Conservation (phyloP, 2,329 filamentous ascomycete species). For the Polychaeton citri region DNA sequence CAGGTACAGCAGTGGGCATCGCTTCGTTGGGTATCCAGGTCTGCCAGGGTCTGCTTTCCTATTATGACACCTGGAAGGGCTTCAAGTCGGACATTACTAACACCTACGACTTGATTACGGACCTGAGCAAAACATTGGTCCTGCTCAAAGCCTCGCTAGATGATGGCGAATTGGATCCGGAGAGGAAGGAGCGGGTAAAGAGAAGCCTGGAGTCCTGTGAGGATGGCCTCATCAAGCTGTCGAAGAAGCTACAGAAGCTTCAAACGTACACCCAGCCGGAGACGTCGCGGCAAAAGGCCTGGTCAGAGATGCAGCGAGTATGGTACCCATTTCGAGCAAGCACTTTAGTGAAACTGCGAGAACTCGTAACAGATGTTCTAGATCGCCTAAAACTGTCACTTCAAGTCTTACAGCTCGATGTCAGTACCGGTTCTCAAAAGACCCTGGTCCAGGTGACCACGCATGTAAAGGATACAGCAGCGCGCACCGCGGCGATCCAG, state of each 20-base stretch:
- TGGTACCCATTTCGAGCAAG: constrained; percentile 6
- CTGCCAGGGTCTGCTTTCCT: constrained; percentile 7
- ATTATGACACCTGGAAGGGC: constrained; percentile 5
- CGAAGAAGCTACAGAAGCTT: constrained; percentile 3
- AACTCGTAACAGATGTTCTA: constrained; percentile 3
- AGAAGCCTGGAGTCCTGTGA: constrained; percentile 3
- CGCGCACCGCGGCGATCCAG: background rate
- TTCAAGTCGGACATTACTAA: constrained; percentile 5
- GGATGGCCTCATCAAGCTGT: constrained; percentile 3
- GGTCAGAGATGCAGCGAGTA: constrained; percentile 2
- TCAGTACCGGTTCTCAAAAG: constrained; percentile 2
- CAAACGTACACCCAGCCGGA: constrained; percentile 2
- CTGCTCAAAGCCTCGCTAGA: constrained; percentile 3
- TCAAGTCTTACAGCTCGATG: constrained; percentile 7
- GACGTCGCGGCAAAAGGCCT: constrained; percentile 4
- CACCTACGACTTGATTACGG: constrained; percentile 4
- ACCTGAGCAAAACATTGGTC: constrained; percentile 5
- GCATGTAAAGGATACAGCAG: background rate
- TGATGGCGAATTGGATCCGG: background rate
- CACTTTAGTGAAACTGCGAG: constrained; percentile 5
- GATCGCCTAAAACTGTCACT: constrained; percentile 4
- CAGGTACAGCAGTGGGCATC: constrained; percentile 5
- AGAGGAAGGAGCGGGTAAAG: constrained; percentile 1
- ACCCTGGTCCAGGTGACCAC: background rate
- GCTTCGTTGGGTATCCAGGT: constrained; percentile 7